Conservation (phyloP, 768 basidiomycete genomes). For the Hirschioporus abietinus region DNA sequence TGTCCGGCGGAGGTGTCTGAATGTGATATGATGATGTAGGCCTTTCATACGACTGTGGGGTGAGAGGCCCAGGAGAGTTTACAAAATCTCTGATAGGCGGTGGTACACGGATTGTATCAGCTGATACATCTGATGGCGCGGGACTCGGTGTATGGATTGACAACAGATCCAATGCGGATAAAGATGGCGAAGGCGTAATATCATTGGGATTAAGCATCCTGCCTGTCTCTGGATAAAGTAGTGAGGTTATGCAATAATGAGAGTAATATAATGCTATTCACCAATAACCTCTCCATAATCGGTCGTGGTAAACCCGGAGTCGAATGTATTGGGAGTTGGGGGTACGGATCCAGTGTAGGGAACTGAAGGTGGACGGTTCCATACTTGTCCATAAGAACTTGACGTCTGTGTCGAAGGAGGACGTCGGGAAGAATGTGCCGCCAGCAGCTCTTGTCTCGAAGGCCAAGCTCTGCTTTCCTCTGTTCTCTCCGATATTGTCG, state of each 20-base stretch:
- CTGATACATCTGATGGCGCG: neutral
- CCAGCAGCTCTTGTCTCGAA: slow-evolving; percentile 33
- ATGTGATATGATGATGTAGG: neutral
- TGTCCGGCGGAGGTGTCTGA: neutral
- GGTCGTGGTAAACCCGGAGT: slow-evolving; percentile 26
- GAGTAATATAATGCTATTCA: slow-evolving; percentile 24
- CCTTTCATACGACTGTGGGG: neutral
- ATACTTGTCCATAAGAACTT: neutral
- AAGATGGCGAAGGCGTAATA: slow-evolving; percentile 61
- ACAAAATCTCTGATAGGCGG: neutral
- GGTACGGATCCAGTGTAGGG: neutral
- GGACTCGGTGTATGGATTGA: slow-evolving; percentile 44
- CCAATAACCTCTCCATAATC: slow-evolving; percentile 59
- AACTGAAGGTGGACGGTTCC: neutral
- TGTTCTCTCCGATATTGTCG: slow-evolving; percentile 63
- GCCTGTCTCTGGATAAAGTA: neutral
- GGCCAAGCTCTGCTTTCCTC: slow-evolving; percentile 31
- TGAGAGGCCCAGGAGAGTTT: neutral
- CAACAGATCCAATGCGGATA: slow-evolving; percentile 57
- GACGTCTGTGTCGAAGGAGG: slow-evolving; percentile 18
- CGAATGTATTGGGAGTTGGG: slow-evolving; percentile 1
- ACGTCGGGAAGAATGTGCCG: slow-evolving; percentile 35
- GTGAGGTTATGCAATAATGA: neutral
- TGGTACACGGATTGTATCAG: neutral
- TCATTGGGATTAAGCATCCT: slow-evolving; percentile 44